Evolutionary conservation across 495 filamentous ascomycete species (phyloP).

Genomic region (Thozetella sp.): DNA sequence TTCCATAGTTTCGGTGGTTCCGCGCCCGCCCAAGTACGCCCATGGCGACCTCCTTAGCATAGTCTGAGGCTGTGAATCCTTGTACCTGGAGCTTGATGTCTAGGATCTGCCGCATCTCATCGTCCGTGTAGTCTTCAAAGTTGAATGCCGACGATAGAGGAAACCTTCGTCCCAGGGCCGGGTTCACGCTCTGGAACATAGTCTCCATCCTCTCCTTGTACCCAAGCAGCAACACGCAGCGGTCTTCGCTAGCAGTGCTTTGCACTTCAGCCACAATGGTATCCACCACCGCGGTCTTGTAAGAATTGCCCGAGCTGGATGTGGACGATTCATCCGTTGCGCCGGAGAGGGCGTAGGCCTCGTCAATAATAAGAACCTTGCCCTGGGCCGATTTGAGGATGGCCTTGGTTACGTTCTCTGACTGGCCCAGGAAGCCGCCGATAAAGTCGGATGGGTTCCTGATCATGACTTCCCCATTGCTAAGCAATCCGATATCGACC

Average conservation of each 20-base stretch:
- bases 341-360: constrained; percentile 62
- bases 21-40: constrained; percentile 52
- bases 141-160: constrained; percentile 63
- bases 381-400: constrained; percentile 67
- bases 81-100: constrained; percentile 55
- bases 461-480: constrained; percentile 63
- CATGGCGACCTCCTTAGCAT: constrained; percentile 44
- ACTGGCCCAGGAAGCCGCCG: constrained; percentile 62
- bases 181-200: constrained; percentile 83
- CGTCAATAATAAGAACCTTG: constrained; percentile 79
- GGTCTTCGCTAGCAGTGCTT: constrained; percentile 72
- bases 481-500: constrained; percentile 59
- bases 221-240: constrained; percentile 75
- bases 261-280: constrained; percentile 85
- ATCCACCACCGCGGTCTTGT: constrained; percentile 67
- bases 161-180: constrained; percentile 72
- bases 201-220: constrained; percentile 73
- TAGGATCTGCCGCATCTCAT: constrained; percentile 59
- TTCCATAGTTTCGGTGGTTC: constrained; percentile 61
- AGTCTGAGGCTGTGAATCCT: constrained; percentile 40
- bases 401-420: constrained; percentile 70
- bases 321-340: constrained; percentile 12
- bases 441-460: constrained; percentile 79
- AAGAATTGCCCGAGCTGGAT: constrained; percentile 53
- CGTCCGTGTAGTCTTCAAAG: constrained; percentile 71